phyloP scores from a whole-genome alignment of 176 grass and related monocot genomes.

The Puya raimondii region DNA sequence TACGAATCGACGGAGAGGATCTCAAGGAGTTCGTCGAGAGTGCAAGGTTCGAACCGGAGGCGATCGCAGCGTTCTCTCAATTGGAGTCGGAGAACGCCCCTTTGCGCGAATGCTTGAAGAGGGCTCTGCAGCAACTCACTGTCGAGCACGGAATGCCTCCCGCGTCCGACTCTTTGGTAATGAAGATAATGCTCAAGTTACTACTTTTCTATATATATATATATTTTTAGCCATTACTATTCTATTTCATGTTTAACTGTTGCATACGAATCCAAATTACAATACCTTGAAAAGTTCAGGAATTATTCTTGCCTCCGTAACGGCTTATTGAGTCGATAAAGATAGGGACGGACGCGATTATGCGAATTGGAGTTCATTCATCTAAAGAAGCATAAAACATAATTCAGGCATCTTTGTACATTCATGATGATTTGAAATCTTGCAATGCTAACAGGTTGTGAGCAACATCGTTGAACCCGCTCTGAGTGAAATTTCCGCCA shows the following conservation, averaged over 20 bases:
- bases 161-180: slow-evolving; percentile 63
- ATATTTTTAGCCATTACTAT: neutral
- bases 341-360: no score
- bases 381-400: no score
- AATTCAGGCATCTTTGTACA: no score
- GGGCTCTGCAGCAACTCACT: slow-evolving; percentile 42
- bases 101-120: slow-evolving; percentile 38
- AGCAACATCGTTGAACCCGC: slow-evolving; percentile 49
- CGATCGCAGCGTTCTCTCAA: slow-evolving; percentile 42
- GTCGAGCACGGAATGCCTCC: slow-evolving; percentile 84
- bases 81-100: slow-evolving; percentile 21
- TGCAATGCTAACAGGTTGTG: slow-evolving; percentile 32
- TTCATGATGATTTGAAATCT: slow-evolving; percentile 2
- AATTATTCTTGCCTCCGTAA: no score
- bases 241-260: neutral
- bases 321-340: no score
- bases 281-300: no score
- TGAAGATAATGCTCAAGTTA: neutral
- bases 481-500: slow-evolving; percentile 25
- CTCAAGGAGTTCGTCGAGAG: slow-evolving; percentile 56
- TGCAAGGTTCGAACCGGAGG: slow-evolving; percentile 38
- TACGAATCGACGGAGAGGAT: slow-evolving; percentile 90
- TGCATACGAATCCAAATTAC: no score
- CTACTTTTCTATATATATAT: neutral
- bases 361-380: no score